Evolutionary conservation across 2,329 filamentous ascomycete species (phyloP), one percentile per base, ranked within the genome.

Genomic region (Alternaria rosae): DNA sequence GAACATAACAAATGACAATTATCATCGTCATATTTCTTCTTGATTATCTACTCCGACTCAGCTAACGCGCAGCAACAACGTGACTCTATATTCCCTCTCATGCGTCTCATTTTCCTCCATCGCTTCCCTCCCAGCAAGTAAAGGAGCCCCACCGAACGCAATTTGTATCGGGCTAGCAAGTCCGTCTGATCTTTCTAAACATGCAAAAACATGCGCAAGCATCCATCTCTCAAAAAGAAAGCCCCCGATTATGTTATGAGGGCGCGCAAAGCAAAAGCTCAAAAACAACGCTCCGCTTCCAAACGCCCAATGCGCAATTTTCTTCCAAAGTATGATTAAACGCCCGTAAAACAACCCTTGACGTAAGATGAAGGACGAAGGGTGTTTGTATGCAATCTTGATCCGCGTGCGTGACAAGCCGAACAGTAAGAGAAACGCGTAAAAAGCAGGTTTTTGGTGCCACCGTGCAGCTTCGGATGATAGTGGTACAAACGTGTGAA

Each of bases 401-500:
- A 51, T 1, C 47, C 47, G 30, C 47, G 30, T 51, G 30, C 47
- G 30, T 51, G 28, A 51, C 47, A 51, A 51, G 47, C 25, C 28
- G 48, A 50, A 41, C 53, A 47, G 51, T 57, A 45, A 52, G 21
- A 23, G n/a, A 35, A 32, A 21, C 30, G 45, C 47, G 41, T 15
- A 38, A 38, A 44, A 43, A 51, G 54, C 54, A 41, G n/a, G 21
- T 66, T 63, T 61, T 61, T 64, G 53, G 51, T 58, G 54, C 47
- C 45, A 57, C 58, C 54, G 45, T 61, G 61, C 64, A 64, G 59
- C 60, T 48, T 48, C 21, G 38, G 38, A 38, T 51, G 28, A 38
- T 51, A 25, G 47, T 38, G 51, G 62, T 71, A 71, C 69, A 71
- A 42, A 62, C 8, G 25, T 10, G 9, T 11, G n/a, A 25, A 21